These are phyloP conservation scores for Begonia fuchsioides DNA, from an alignment of 306 rosid genomes.

Conservation along the genomic window DNA sequence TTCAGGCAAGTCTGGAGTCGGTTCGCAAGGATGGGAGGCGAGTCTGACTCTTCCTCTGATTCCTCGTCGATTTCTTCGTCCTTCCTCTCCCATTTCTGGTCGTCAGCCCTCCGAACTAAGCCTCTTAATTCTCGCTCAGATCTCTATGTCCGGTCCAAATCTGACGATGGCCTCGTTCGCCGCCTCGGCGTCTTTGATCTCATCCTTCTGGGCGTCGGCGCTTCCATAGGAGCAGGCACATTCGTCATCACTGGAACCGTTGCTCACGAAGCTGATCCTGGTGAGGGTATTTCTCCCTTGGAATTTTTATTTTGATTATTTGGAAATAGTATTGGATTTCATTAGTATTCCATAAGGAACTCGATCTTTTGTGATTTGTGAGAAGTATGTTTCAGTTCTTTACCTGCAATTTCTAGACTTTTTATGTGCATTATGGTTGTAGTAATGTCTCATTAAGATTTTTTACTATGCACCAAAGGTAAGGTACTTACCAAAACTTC, in stretches of 20 bases:
- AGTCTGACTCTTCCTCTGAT: constrained; percentile 5
- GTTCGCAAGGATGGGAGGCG: constrained; percentile 11
- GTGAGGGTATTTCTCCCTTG: constrained; percentile 12
- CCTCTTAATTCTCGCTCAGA: constrained; percentile 36
- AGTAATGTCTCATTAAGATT: no score
- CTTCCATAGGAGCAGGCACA: constrained; percentile 91
- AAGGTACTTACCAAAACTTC: no score
- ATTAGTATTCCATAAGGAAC: no score
- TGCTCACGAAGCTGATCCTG: constrained; percentile 82
- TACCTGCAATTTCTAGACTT: no score
- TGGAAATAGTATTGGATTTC: no score
- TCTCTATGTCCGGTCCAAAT: constrained; percentile 26
- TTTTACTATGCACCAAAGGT: no score
- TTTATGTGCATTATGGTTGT: no score
- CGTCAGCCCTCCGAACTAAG: constrained; percentile 63
- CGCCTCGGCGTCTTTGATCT: constrained; percentile 75
- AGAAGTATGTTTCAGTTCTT: no score
- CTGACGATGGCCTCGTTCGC: constrained; percentile 62
- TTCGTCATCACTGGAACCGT: constrained; percentile 94
- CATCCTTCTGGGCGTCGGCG: constrained; percentile 76
- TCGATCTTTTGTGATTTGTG: no score
- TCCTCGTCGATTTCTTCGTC: constrained; percentile 22
- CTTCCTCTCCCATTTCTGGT: constrained; percentile 41
- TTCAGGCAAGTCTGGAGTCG: background rate
- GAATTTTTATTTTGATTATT: background rate